Base-by-base conservation (phyloP, 108 stramenopile species). In the Phaeodactylum tricornutum region DNA sequence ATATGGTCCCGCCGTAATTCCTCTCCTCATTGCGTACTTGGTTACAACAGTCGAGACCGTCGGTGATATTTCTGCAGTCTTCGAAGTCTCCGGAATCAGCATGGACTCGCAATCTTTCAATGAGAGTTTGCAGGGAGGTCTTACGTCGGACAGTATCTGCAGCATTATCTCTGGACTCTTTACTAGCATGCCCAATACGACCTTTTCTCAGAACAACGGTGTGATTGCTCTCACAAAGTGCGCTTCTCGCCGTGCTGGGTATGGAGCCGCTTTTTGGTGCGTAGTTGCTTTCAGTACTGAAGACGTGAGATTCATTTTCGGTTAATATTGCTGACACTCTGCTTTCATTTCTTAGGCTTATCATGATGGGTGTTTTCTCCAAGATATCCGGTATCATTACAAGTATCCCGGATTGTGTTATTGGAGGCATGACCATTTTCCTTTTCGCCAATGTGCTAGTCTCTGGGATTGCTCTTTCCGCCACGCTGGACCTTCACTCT, bases 371-470 rank as follows among this genome's bases (percentile, higher is more conserved):
- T 22, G 64, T 84, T 14, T 70, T 87, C 20, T 51, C 70, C 27
- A 87, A 87, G 48, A 39, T 87, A 43, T 79, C 76, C 25, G 86
- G 82, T 22, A 26, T 81, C 24, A 81, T 87, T 59, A 71, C 81
- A 1, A 69, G 65, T 24, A 87, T 87, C 53, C 85, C 86, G 16
- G 81, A 83, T 47, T 74, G 73, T 48, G 86, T 87, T 28, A 20
- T 87, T 20, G 86, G 86, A 27, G 86, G 86, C 2, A 80, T 80
- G 79, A 71, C 75, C 0, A 80, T 80, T 56, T 80, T 80, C 30
- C 53, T 80, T 39, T 80, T 80, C 39, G 52, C 62, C 47, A 80
- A 76, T 43, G 79, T 80, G 34, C 33, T 80, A 16, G 48, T 56
- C 12, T 61, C 58, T 27, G 79, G 79, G 19, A 76, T 80, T 29